These are phyloP conservation scores for Malbranchea cinnamomea DNA, from an alignment of 2,329 filamentous ascomycete species.

Conservation along the genomic window DNA sequence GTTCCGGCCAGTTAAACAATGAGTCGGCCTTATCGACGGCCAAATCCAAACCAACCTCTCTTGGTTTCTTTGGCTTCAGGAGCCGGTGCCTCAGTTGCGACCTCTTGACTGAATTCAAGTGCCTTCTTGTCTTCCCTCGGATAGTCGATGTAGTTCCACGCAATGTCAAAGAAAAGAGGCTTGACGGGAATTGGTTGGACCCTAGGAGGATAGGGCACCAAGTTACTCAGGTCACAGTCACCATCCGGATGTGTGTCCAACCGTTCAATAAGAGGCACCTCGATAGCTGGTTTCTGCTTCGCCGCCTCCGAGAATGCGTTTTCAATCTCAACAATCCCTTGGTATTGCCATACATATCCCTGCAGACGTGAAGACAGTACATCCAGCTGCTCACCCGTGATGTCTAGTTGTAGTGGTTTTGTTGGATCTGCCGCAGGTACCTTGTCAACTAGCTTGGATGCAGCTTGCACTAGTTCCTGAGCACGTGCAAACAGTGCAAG, in stretches of 20 bases:
- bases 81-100: constrained; percentile 14
- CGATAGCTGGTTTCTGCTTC: constrained; percentile 24
- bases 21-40: no score
- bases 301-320: constrained; percentile 40
- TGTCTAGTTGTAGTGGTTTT: constrained; percentile 50
- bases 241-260: constrained; percentile 60
- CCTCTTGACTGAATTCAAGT: constrained; percentile 9
- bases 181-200: constrained; percentile 77
- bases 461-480: constrained; percentile 41
- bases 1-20: no score
- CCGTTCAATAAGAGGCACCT: constrained; percentile 55
- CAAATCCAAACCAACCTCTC: constrained; percentile 66
- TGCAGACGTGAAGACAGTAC: constrained; percentile 49
- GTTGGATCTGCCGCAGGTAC: constrained; percentile 7
- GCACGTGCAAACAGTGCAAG: constrained; percentile 72
- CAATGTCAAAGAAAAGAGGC: constrained; percentile 87
- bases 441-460: constrained; percentile 32
- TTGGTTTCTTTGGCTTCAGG: constrained; percentile 39
- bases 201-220: constrained; percentile 78
- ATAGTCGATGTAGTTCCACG: constrained; percentile 96
- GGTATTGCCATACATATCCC: constrained; percentile 62
- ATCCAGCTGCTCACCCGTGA: constrained; percentile 44
- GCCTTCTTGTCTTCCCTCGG: constrained; percentile 40
- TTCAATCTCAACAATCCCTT: constrained; percentile 71
- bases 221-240: constrained; percentile 57